phyloP scores from a whole-genome alignment of 139 green algal species.

The Spirogloea muscicola region DNA sequence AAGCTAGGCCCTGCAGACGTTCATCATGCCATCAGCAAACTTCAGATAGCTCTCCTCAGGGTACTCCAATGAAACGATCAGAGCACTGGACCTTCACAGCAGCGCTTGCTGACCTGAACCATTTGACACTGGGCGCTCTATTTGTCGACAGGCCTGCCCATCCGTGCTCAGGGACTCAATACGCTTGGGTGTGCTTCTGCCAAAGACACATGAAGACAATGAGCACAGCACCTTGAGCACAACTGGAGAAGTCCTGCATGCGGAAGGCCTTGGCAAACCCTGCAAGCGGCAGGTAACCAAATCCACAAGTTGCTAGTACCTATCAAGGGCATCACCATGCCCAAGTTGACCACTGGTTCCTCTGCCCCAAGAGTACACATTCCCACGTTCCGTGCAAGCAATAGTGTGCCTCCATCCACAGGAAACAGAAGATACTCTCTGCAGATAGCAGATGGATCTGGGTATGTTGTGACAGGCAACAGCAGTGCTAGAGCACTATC shows the following conservation, averaged over 20 bases:
- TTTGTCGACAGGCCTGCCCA: conserved; percentile 15
- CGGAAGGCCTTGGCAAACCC: not conserved
- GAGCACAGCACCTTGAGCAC: not conserved
- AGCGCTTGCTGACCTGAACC: too few relatives aligned
- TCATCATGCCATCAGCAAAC: too few relatives aligned
- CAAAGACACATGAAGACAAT: not conserved
- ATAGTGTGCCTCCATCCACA: conserved; percentile 85
- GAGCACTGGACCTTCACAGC: too few relatives aligned
- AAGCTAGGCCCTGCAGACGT: too few relatives aligned
- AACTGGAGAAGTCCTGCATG: not conserved
- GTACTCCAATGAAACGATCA: too few relatives aligned
- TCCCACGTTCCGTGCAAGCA: conserved; percentile 52
- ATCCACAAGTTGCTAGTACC: conserved; percentile 2
- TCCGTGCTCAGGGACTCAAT: conserved; percentile 11
- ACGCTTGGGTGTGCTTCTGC: conserved; percentile 9
- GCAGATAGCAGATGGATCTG: not conserved
- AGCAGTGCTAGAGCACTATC: not conserved
- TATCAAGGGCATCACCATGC: conserved; percentile 25
- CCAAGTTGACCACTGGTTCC: conserved; percentile 78
- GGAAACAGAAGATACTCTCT: conserved; percentile 57
- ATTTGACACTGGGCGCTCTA: too few relatives aligned
- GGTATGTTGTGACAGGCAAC: not conserved
- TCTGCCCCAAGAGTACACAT: conserved; percentile 76
- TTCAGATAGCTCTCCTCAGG: too few relatives aligned
- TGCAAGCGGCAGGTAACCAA: not conserved